Conservation (phyloP, 139 green algal species). For the Yamagishiella unicocca region DNA sequence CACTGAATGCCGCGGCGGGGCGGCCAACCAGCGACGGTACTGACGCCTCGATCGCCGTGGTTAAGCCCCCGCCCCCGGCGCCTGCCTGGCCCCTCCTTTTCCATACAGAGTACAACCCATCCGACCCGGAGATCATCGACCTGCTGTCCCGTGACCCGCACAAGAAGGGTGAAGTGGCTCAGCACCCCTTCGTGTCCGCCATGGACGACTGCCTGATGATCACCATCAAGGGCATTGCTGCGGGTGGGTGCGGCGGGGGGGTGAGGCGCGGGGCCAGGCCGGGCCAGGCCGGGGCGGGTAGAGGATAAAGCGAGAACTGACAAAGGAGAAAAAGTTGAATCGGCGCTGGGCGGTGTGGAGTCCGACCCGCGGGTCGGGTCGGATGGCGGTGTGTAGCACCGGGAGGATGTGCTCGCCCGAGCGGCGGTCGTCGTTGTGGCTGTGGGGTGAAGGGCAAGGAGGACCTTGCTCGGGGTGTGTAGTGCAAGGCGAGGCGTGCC, state of each 20-base stretch:
- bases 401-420: no score
- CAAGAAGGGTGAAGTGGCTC: constrained; percentile 49
- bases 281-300: no score
- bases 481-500: no score
- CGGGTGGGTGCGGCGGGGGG: constrained; percentile 44
- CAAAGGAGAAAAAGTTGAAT: not conserved
- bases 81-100: not conserved
- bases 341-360: not conserved
- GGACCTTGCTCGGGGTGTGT: no score
- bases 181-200: constrained; percentile 65
- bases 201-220: constrained; percentile 90
- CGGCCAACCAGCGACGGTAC: no score
- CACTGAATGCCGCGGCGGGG: no score
- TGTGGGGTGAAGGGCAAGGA: no score
- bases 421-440: no score
- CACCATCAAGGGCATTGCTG: constrained; percentile 97
- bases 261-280: not conserved
- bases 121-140: constrained; percentile 66
- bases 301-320: not conserved
- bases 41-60: no score
- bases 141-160: constrained; percentile 63
- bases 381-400: no score
- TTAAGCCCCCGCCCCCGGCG: not conserved
- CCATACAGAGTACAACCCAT: constrained; percentile 56
- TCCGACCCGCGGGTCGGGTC: no score